Base-by-base conservation (phyloP, 2,329 filamentous ascomycete genomes). In the Shiraia sp. region DNA sequence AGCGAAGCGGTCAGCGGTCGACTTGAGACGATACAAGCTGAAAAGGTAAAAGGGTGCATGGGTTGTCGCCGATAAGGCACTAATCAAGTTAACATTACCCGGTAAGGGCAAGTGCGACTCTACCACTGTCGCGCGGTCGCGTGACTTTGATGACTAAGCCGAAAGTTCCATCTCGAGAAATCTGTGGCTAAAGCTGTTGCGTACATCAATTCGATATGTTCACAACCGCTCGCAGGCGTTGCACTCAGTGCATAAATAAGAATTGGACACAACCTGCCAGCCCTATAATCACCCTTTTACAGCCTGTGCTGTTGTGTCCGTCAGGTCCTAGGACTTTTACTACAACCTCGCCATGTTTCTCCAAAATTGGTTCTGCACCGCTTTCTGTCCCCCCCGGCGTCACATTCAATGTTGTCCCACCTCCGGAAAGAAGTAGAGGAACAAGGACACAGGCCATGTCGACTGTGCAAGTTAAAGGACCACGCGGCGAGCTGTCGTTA, bases 291-390 rank as follows among this genome's bases (percentile, higher is more conserved):
- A 72, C 79, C 17, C 90, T 91, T 67, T 83, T 92, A 34, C 74
- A 88, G 10, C 87, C 88, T 10, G 83, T 85, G 33, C 85, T 90
- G 72, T 82, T 81, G 62, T 51, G 71, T 53, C 40, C 69, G 5
- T 51, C 53, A 41, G 61, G 70, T 52, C 49, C 63, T 32, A 76
- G 79, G 63, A 72, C 73, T 49, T 96, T 96, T 76, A 91, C 88
- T 42, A 85, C 83, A 29, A 86, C 88, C 30, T 66, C 82, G 38
- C 71, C 73, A 65, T 77, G 79, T 56, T 73, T 77, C 43, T 96
- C 92, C 31, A 93, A 96, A 77, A 86, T 99, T 49, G 93, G 93
- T 58, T 80, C 83, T 57, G 87, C 87, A 46, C 66, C 68, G 32
- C 59, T 72, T 33, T 69, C 68, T n/a, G 46, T 72, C 39, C 69